These are phyloP conservation scores for Fraxinus greggii DNA, from an alignment of 305 asterid species.

Conservation along the genomic window DNA sequence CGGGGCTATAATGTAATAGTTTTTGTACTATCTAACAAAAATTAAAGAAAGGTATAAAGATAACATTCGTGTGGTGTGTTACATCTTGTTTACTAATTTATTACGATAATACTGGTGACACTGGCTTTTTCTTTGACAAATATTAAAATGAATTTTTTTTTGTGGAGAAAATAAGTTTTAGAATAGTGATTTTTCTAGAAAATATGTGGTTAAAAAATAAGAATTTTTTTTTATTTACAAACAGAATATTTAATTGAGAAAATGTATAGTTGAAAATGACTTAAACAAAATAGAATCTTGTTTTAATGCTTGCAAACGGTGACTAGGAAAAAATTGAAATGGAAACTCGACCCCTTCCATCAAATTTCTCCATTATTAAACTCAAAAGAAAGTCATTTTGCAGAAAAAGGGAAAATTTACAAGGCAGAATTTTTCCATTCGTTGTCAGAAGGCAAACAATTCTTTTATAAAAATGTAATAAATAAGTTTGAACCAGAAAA, in stretches of 20 bases:
- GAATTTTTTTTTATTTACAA: too few relatives aligned
- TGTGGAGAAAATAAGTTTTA: background rate
- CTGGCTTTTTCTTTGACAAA: background rate
- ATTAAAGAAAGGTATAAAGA: background rate
- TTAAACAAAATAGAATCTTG: too few relatives aligned
- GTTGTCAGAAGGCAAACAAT: background rate
- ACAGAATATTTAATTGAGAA: too few relatives aligned
- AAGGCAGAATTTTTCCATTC: background rate
- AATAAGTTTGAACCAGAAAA: background rate
- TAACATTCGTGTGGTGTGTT: background rate
- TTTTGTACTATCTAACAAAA: background rate
- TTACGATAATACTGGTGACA: too few relatives aligned
- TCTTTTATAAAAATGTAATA: background rate
- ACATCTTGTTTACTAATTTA: background rate
- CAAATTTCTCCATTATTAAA: background rate
- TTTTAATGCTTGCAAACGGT: too few relatives aligned
- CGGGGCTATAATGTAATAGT: background rate
- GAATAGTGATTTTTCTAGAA: background rate
- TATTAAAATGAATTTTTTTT: too few relatives aligned
- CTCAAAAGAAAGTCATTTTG: background rate
- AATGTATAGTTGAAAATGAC: too few relatives aligned
- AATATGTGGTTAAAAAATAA: too few relatives aligned
- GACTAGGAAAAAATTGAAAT: background rate
- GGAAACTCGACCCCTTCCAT: background rate
- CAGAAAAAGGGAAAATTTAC: too few relatives aligned